A percentile compares a stretch with the other conserved stretches of the same genome.
Evolutionary conservation across 768 basidiomycete species (phyloP).

Genomic region (Calocybe indica): DNA sequence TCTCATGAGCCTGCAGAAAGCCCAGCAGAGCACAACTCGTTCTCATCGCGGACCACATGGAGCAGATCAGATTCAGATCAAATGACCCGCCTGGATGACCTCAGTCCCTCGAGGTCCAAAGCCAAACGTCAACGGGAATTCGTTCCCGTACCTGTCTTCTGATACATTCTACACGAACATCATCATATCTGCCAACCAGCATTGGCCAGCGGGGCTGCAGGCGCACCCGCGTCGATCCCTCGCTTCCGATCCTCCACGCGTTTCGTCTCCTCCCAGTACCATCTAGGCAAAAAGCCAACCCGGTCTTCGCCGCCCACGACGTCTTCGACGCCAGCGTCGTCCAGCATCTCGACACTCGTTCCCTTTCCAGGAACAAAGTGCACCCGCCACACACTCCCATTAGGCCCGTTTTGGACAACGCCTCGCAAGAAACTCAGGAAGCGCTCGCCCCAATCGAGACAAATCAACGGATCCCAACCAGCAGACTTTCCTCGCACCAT

Average conservation of each 20-base stretch:
- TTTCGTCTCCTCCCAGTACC: slow-evolving; percentile 52
- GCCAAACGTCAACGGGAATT: not conserved
- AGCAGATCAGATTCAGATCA: slow-evolving; percentile 19
- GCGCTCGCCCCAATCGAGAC: slow-evolving; percentile 66
- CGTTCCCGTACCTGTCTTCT: slow-evolving; percentile 1
- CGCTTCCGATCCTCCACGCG: not conserved
- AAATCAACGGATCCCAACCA: slow-evolving; percentile 73
- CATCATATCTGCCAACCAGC: slow-evolving; percentile 21
- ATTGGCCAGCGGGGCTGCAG: slow-evolving; percentile 1
- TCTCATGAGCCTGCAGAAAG: too few species aligned
- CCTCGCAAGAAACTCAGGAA: slow-evolving; percentile 53
- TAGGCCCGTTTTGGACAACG: slow-evolving; percentile 19
- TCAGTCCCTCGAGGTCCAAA: slow-evolving; percentile 15
- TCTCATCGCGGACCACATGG: slow-evolving; percentile 2
- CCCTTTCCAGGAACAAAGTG: slow-evolving; percentile 57
- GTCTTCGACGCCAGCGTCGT: slow-evolving; percentile 43
- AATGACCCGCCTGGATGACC: slow-evolving; percentile 26
- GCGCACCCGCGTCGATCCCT: not conserved
- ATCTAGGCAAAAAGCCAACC: slow-evolving; percentile 72
- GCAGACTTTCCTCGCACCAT: slow-evolving; percentile 67
- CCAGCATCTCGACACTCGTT: slow-evolving; percentile 43
- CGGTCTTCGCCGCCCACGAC: slow-evolving; percentile 65
- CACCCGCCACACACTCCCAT: slow-evolving; percentile 60
- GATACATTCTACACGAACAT: not conserved
- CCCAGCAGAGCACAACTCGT: too few species aligned